phyloP scores from a whole-genome alignment of 768 basidiomycete genomes.

The Psilocybe sp. region DNA sequence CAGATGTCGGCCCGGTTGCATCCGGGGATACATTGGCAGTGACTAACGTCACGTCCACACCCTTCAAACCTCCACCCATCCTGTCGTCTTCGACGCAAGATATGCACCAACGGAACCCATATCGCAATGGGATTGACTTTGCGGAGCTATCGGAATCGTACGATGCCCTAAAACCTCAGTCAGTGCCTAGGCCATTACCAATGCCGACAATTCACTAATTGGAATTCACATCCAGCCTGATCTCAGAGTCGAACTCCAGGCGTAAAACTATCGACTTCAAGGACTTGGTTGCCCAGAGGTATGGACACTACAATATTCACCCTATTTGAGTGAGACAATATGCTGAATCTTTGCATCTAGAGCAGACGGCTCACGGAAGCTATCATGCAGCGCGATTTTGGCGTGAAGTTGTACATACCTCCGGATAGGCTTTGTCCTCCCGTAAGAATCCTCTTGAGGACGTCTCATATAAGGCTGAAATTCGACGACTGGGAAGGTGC shows the following conservation, averaged over 20 bases:
- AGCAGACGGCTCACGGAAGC: constrained; percentile 76
- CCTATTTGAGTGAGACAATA: background rate
- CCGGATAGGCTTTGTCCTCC: constrained; percentile 83
- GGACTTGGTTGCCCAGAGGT: constrained; percentile 71
- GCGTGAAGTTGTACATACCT: constrained; percentile 58
- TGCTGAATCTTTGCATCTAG: constrained; percentile 8
- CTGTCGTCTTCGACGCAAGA: no score
- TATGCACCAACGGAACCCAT: constrained; percentile 44
- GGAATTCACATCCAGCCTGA: background rate
- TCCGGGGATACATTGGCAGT: no score
- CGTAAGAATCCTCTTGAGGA: constrained; percentile 42
- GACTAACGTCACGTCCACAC: no score
- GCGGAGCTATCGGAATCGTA: constrained; percentile 50
- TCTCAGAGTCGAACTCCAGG: constrained; percentile 18
- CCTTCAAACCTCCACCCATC: no score
- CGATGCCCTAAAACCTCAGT: constrained; percentile 40
- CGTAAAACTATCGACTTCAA: constrained; percentile 68
- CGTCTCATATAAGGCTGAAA: background rate
- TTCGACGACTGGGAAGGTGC: background rate
- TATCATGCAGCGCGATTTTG: constrained; percentile 73
- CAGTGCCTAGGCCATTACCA: background rate
- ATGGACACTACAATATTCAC: constrained; percentile 1
- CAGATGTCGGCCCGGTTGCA: no score
- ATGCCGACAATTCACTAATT: background rate
- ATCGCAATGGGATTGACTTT: constrained; percentile 52